Base-by-base conservation (phyloP, 495 filamentous ascomycete genomes). In the Penicillium fimorum region DNA sequence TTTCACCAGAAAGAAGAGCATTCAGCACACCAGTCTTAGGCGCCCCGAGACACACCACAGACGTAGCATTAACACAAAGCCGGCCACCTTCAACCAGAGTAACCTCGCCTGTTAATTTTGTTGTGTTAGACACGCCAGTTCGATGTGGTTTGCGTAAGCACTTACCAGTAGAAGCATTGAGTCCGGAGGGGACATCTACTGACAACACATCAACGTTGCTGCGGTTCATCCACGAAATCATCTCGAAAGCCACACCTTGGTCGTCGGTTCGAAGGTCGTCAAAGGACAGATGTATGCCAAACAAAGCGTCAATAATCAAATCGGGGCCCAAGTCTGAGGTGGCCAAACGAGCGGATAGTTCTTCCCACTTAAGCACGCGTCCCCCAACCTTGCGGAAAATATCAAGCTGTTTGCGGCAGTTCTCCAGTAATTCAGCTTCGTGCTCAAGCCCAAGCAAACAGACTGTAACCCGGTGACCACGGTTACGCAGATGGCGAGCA, bases 191-290 rank as follows among this genome's bases (percentile, higher is more conserved):
- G 12, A 94, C 82, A 66, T 96, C 92, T 29, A 98, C 83, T 1
- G 91, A 87, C 30, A 98, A 70, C 1, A 93, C 85, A 22, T 80
- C 81, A 2, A 88, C 83, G 59, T 89, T 88, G 70, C 83, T 87
- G 47, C 88, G 81, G 63, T 96, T 97, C 5, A 89, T 85, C 89
- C 91, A 96, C 38, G 87, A 83, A 57, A 95, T 90, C 54, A 95
- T 80, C 58, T 91, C 87, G 60, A 88, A 91, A 3, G 89, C 90
- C 3, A 84, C 85, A 0, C 85, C 88, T 67, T 92, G 90, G 58
- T 96, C 90, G 40, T 89, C 87, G 10, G 83, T 88, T 20, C 87
- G 77, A 27, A 96, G 77, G 51, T 92, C 89, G 38, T 96, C 90
- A 61, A 96, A 96, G 9, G 85, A 83, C 43, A 90, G 79, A 48